Conservation (phyloP, 139 green algal genomes). For the Picochlorum costavermella region DNA sequence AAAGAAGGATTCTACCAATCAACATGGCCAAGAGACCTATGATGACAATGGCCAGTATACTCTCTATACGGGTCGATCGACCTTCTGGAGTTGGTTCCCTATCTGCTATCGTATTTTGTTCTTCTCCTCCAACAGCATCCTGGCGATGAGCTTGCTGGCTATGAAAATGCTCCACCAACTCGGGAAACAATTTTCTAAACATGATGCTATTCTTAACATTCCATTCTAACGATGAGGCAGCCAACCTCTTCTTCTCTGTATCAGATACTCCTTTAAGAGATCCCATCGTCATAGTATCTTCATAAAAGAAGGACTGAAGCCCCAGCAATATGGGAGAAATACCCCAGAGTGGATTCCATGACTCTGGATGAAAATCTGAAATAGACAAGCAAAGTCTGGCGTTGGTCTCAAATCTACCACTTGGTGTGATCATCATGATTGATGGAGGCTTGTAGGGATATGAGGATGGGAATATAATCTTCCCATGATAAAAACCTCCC, state of each 20-base stretch:
- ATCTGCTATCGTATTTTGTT: too few species aligned
- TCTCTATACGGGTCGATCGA: too few species aligned
- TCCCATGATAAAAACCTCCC: conserved; percentile 75
- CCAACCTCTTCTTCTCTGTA: conserved; percentile 43
- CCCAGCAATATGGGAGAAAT: conserved; percentile 60
- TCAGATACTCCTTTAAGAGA: conserved; percentile 30
- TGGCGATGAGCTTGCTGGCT: too few species aligned
- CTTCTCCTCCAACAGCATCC: too few species aligned
- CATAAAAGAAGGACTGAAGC: conserved; percentile 50
- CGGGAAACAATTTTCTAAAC: conserved; percentile 76
- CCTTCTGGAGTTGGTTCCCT: too few species aligned
- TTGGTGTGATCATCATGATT: conserved; percentile 71
- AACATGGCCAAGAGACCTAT: too few species aligned
- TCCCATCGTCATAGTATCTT: conserved; percentile 44
- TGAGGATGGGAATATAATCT: conserved; percentile 27
- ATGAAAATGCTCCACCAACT: conserved; percentile 36
- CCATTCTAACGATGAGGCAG: conserved; percentile 48
- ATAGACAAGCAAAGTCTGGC: conserved; percentile 27
- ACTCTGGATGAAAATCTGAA: conserved; percentile 71
- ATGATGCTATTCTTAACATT: conserved; percentile 48
- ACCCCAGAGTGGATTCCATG: conserved; percentile 41
- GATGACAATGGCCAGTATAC: too few species aligned
- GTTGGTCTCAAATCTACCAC: conserved; percentile 37
- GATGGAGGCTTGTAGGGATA: conserved; percentile 56
- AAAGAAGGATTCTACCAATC: too few species aligned